Percentiles rank a stretch among this genome's conserved stretches.
Conservation (phyloP, 805 yeast genomes). For the Pichia nakasei region DNA sequence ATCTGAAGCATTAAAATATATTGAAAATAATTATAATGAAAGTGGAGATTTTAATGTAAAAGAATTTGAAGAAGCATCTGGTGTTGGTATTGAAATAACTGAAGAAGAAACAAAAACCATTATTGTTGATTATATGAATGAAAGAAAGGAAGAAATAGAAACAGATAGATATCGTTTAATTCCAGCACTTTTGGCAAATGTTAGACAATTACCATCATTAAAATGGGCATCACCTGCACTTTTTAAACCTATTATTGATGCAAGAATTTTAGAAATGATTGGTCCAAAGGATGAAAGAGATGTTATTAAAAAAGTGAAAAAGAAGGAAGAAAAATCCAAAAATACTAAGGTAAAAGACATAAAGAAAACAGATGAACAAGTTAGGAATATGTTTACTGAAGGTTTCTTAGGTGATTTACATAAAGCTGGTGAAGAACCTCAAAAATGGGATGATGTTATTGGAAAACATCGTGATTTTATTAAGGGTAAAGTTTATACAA, state of each 20-base stretch:
- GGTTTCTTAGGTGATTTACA: conserved; percentile 95
- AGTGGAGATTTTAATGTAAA: conserved; percentile 30
- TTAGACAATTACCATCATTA: conserved; percentile 63
- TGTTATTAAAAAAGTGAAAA: conserved; percentile 66
- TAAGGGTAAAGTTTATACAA: conserved; percentile 75
- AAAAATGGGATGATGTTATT: conserved; percentile 78
- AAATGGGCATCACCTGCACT: conserved; percentile 89
- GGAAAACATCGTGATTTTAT: conserved; percentile 70
- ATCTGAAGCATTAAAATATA: conserved; percentile 69
- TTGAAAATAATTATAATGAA: conserved; percentile 35
- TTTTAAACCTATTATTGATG: conserved; percentile 84
- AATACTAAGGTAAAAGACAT: background rate
- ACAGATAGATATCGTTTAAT: conserved; percentile 73
- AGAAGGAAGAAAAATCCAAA: conserved; percentile 31
- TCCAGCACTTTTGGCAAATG: conserved; percentile 67
- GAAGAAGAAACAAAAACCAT: conserved; percentile 52
- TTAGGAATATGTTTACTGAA: conserved; percentile 80
- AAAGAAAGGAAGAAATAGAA: conserved; percentile 49
- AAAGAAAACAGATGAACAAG: conserved; percentile 20
- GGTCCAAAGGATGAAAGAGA: conserved; percentile 98
- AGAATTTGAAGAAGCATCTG: conserved; percentile 57
- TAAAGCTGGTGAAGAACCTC: conserved; percentile 92
- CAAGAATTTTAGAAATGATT: conserved; percentile 54
- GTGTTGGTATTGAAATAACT: conserved; percentile 72
- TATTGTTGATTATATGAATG: conserved; percentile 52